Percentiles rank a stretch among this genome's conserved stretches.
These are phyloP conservation scores for Lophium mytilinum DNA, from an alignment of 495 filamentous ascomycete genomes.

Conservation along the genomic window DNA sequence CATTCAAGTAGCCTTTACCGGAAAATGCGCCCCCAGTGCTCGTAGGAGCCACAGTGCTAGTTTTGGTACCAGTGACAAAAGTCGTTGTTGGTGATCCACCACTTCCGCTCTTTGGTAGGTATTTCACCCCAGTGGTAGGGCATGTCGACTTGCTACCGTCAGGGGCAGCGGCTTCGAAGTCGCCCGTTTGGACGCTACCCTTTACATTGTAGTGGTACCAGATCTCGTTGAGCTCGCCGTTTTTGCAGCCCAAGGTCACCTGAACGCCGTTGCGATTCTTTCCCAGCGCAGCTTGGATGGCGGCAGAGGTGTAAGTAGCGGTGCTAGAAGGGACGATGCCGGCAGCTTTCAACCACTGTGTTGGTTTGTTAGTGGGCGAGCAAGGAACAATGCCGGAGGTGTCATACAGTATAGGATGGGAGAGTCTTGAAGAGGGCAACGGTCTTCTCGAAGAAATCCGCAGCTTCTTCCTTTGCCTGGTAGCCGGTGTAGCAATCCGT, in stretches of 20 bases:
- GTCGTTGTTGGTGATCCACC: slow-evolving; percentile 23
- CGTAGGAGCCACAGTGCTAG: slow-evolving; percentile 23
- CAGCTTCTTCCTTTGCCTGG: slow-evolving; percentile 47
- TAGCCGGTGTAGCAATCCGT: slow-evolving; percentile 67
- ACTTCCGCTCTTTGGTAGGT: slow-evolving; percentile 50
- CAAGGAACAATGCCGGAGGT: background rate
- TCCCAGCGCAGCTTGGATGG: slow-evolving; percentile 58
- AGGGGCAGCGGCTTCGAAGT: slow-evolving; percentile 58
- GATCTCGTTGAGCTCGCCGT: slow-evolving; percentile 59
- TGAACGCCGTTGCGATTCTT: slow-evolving; percentile 48
- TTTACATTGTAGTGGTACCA: slow-evolving; percentile 82
- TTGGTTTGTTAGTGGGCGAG: background rate
- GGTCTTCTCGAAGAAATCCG: slow-evolving; percentile 55
- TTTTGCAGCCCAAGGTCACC: slow-evolving; percentile 62
- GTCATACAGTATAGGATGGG: slow-evolving; percentile 49
- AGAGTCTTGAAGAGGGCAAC: slow-evolving; percentile 55
- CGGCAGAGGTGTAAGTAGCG: slow-evolving; percentile 54
- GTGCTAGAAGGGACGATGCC: slow-evolving; percentile 55
- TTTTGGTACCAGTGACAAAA: slow-evolving; percentile 16
- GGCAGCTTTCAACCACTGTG: slow-evolving; percentile 48
- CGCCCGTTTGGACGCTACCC: slow-evolving; percentile 66
- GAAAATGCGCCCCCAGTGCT: slow-evolving; percentile 42
- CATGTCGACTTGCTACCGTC: slow-evolving; percentile 59
- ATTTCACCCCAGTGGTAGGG: slow-evolving; percentile 52
- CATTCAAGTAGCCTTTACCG: slow-evolving; percentile 54